phyloP scores from a whole-genome alignment of 2,329 filamentous ascomycete species.

The Cercospora sojina region DNA sequence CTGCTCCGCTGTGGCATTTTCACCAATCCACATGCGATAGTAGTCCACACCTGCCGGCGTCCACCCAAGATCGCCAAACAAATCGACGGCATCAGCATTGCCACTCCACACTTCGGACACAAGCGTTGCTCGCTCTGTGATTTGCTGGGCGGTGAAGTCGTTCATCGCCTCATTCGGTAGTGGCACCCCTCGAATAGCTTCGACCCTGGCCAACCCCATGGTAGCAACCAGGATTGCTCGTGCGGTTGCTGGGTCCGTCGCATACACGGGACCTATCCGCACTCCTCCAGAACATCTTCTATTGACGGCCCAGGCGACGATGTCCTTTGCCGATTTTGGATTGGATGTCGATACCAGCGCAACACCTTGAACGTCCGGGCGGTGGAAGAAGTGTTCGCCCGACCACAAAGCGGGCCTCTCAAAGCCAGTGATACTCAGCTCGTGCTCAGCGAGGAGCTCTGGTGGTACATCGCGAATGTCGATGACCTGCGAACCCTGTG shows the following conservation, averaged over 20 bases:
- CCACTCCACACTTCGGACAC: background rate
- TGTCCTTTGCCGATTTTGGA: background rate
- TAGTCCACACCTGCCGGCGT: constrained; percentile 35
- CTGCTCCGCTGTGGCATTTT: constrained; percentile 36
- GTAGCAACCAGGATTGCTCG: background rate
- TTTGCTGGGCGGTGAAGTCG: background rate
- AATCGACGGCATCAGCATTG: constrained; percentile 25
- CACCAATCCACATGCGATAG: constrained; percentile 42
- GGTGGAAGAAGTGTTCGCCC: background rate
- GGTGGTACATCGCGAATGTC: background rate
- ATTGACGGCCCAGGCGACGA: background rate
- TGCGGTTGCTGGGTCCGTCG: background rate
- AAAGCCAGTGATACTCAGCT: background rate
- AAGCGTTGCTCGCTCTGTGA: background rate
- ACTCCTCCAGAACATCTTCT: background rate
- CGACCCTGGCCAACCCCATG: background rate
- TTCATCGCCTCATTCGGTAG: background rate
- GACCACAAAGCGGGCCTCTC: background rate
- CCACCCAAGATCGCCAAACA: constrained; percentile 41
- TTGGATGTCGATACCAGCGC: background rate
- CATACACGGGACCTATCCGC: background rate
- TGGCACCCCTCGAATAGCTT: background rate
- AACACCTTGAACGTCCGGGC: background rate
- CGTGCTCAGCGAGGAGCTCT: background rate
- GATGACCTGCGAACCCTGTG: background rate